phyloP scores from a whole-genome alignment of 129 eudicot genomes.

The Mikania micrantha region DNA sequence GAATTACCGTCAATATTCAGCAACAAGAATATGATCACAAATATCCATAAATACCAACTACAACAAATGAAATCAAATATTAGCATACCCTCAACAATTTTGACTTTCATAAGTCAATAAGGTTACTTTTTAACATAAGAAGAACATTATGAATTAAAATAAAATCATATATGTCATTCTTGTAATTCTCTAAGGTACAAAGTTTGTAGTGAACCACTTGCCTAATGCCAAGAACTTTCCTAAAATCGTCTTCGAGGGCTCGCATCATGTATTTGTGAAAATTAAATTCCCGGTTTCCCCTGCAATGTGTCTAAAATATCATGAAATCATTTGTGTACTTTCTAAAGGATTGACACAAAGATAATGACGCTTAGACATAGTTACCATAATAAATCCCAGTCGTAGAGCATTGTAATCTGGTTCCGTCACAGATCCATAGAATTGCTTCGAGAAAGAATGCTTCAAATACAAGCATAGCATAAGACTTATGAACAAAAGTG shows the following conservation, averaged over 20 bases:
- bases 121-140: background rate
- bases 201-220: slow-evolving; percentile 23
- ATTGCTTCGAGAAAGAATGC: slow-evolving; percentile 82
- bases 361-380: background rate
- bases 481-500: slow-evolving; percentile 12
- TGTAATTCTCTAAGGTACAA: background rate
- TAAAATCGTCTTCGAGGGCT: slow-evolving; percentile 87
- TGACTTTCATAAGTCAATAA: background rate
- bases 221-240: slow-evolving; percentile 94
- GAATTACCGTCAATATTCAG: slow-evolving; percentile 67
- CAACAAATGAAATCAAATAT: slow-evolving; percentile 29
- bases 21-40: slow-evolving; percentile 77
- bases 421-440: slow-evolving; percentile 81
- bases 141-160: background rate
- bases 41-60: slow-evolving; percentile 96
- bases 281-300: slow-evolving; percentile 70
- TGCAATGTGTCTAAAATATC: slow-evolving; percentile 75
- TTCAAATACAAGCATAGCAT: slow-evolving; percentile 35
- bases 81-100: background rate
- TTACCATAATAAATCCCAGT: slow-evolving; percentile 75
- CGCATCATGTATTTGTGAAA: slow-evolving; percentile 97
- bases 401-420: slow-evolving; percentile 75
- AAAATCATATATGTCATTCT: background rate
- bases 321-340: slow-evolving; percentile 1
- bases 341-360: background rate